Conservation (phyloP, 1,284 basidiomycete genomes). For the Agaricales sp. region DNA sequence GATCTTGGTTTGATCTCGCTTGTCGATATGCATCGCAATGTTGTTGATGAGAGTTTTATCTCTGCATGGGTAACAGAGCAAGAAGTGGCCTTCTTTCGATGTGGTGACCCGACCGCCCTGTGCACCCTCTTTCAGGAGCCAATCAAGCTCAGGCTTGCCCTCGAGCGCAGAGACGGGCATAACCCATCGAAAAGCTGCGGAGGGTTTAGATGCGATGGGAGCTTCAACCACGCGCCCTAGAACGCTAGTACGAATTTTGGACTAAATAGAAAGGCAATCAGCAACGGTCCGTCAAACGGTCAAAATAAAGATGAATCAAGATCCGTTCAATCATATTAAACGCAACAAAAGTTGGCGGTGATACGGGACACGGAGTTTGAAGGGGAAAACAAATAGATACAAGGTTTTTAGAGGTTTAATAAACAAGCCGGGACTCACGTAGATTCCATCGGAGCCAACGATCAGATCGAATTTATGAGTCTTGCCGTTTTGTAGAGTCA, state of each 20-base stretch:
- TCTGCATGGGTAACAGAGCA: neutral
- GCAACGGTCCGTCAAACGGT: neutral
- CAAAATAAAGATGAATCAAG: too few relatives aligned
- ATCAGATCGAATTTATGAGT: neutral
- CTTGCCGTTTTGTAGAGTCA: neutral
- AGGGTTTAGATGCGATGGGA: neutral
- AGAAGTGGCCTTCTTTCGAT: neutral
- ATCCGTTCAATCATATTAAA: too few relatives aligned
- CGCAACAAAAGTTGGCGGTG: too few relatives aligned
- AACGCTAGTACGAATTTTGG: neutral
- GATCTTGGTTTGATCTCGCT: slow-evolving; percentile 2
- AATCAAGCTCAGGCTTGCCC: slow-evolving; percentile 1
- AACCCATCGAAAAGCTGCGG: slow-evolving; percentile 3
- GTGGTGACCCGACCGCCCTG: neutral
- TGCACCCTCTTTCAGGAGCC: slow-evolving; percentile 1
- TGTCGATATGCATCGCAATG: slow-evolving; percentile 3
- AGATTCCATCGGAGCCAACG: slow-evolving; percentile 1
- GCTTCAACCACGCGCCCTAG: neutral
- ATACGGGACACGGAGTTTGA: too few relatives aligned
- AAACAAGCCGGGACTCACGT: too few relatives aligned
- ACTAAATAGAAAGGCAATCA: neutral
- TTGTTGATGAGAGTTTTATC: slow-evolving; percentile 1
- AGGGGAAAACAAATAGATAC: too few relatives aligned
- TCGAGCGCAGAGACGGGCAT: neutral
- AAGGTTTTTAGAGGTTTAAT: too few relatives aligned